phyloP scores from a whole-genome alignment of 1,284 basidiomycete species.

The Naganishia liquefaciens region DNA sequence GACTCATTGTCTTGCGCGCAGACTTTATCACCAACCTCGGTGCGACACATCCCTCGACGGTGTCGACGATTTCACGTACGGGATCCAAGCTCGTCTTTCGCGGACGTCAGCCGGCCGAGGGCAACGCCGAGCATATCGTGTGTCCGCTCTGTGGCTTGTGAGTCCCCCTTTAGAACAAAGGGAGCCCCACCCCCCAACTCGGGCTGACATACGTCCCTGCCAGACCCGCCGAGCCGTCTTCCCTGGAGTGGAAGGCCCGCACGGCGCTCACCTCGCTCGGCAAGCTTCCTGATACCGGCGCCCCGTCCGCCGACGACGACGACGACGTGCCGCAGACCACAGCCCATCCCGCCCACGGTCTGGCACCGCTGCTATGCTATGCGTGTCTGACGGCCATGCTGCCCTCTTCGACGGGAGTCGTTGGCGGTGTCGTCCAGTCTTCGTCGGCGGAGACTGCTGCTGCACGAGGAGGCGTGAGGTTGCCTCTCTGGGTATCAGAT shows the following conservation, averaged over 20 bases:
- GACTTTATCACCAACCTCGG: conserved; percentile 81
- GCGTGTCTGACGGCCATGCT: conserved; percentile 71
- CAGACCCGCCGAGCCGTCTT: conserved; percentile 69
- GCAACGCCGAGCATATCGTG: conserved; percentile 14
- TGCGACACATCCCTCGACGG: conserved; percentile 81
- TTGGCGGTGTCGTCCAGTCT: conserved; percentile 33
- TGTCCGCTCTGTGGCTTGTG: conserved; percentile 76
- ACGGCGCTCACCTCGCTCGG: conserved; percentile 68
- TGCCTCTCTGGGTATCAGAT: conserved; percentile 45
- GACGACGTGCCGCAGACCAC: conserved; percentile 12
- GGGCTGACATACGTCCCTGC: background rate
- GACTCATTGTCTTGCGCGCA: conserved; percentile 48
- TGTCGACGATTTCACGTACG: conserved; percentile 80
- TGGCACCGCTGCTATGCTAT: conserved; percentile 67
- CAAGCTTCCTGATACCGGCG: conserved; percentile 40
- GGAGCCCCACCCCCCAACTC: background rate
- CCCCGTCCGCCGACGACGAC: conserved; percentile 29
- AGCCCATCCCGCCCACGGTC: conserved; percentile 36
- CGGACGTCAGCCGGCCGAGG: no score
- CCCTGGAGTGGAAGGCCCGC: conserved; percentile 69
- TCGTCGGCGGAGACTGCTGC: conserved; percentile 10
- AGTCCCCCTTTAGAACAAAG: conserved; percentile 45
- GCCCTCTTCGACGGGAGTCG: conserved; percentile 35
- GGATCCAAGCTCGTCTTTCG: conserved; percentile 76
- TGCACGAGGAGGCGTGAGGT: conserved; percentile 32